These are phyloP conservation scores for Boletus patriciae DNA, from an alignment of 768 basidiomycete species.

Conservation along the genomic window DNA sequence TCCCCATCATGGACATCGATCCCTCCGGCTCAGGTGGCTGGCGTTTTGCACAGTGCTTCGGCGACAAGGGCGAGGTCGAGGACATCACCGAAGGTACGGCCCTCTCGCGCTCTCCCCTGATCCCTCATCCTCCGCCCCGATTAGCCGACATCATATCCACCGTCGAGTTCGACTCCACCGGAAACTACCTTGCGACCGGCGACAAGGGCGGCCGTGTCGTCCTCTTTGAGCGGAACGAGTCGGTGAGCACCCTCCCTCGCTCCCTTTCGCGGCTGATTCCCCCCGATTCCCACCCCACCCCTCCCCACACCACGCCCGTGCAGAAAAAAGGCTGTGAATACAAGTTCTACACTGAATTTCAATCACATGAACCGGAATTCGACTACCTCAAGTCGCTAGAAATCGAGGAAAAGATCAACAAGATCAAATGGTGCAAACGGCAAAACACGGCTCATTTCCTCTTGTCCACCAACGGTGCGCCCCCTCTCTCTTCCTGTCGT, in stretches of 20 bases:
- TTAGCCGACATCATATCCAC: conserved; percentile 99
- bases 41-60: conserved; percentile 99
- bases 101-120: conserved; percentile 12
- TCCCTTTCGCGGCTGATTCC: conserved; percentile 32
- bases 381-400: conserved; percentile 99
- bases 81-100: conserved; percentile 96
- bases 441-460: conserved; percentile 98
- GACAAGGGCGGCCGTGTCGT: conserved; percentile 99
- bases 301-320: conserved; percentile 9
- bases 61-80: conserved; percentile 99
- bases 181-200: conserved; percentile 98
- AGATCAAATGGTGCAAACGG: conserved; percentile 99
- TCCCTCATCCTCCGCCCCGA: conserved; percentile 13
- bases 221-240: conserved; percentile 97
- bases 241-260: conserved; percentile 51
- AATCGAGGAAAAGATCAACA: conserved; percentile 99
- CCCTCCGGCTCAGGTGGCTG: conserved; percentile 84
- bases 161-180: conserved; percentile 99
- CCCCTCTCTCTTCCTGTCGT: background rate
- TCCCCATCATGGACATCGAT: conserved; percentile 73
- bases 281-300: conserved; percentile 26
- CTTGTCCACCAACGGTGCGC: conserved; percentile 90
- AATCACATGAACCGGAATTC: conserved; percentile 99
- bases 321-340: conserved; percentile 99
- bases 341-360: conserved; percentile 99